These are phyloP conservation scores for Ramaria sp. DNA, from an alignment of 768 basidiomycete species.

Conservation along the genomic window DNA sequence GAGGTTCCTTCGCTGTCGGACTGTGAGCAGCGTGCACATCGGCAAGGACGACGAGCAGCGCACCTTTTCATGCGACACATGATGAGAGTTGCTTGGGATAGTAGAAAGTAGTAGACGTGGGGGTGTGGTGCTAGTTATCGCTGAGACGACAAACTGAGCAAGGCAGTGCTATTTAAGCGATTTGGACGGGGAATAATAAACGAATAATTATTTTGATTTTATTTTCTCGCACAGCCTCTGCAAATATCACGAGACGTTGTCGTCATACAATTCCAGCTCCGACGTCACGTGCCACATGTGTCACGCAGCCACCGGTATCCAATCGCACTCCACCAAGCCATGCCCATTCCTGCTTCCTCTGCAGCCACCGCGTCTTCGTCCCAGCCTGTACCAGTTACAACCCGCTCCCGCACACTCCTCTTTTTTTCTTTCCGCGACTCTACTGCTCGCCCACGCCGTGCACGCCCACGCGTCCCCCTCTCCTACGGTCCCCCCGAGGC, in stretches of 20 bases:
- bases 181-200: not conserved
- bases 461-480: constrained; percentile 22
- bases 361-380: constrained; percentile 17
- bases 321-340: no score
- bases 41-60: constrained; percentile 12
- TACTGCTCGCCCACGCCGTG: constrained; percentile 30
- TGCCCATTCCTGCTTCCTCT: no score
- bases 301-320: not conserved
- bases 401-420: constrained; percentile 81
- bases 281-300: not conserved
- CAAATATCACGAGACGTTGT: no score
- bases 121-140: constrained; percentile 9
- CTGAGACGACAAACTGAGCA: constrained; percentile 7
- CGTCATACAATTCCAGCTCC: constrained; percentile 1
- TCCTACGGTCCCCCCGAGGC: constrained; percentile 25
- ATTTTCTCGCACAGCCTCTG: not conserved
- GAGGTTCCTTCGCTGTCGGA: constrained; percentile 44
- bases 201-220: no score
- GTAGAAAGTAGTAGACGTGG: constrained; percentile 12
- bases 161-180: not conserved
- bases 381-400: constrained; percentile 29
- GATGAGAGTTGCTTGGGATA: constrained; percentile 12
- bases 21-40: constrained; percentile 10
- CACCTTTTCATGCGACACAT: constrained; percentile 9
- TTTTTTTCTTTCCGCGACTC: constrained; percentile 93